These are phyloP conservation scores for Microascus cirrosus DNA, from an alignment of 2,329 filamentous ascomycete species.

Conservation along the genomic window DNA sequence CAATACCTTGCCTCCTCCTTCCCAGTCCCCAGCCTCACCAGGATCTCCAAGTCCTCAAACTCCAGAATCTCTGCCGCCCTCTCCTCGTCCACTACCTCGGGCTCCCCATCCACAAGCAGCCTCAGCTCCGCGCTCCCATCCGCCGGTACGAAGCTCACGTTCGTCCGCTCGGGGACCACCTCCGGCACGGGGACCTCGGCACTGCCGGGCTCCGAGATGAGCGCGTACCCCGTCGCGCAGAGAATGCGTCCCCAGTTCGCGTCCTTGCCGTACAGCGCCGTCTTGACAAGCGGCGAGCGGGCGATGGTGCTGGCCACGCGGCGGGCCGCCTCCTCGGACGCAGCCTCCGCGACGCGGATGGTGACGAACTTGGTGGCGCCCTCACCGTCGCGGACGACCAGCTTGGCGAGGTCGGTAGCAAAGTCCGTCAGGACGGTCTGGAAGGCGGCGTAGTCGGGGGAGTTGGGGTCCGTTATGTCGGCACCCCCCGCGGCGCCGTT, in stretches of 20 bases:
- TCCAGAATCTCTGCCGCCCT: constrained; percentile 69
- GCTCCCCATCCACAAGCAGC: constrained; percentile 68
- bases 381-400: constrained; percentile 92
- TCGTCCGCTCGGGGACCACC: constrained; percentile 59
- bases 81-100: constrained; percentile 65
- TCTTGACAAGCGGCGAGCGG: constrained; percentile 88
- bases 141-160: constrained; percentile 65
- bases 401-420: constrained; percentile 73
- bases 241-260: constrained; percentile 98
- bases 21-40: constrained; percentile 61
- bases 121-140: constrained; percentile 70
- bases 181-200: constrained; percentile 48
- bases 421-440: constrained; percentile 63
- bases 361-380: constrained; percentile 98
- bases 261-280: constrained; percentile 90
- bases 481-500: constrained; percentile 81
- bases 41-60: constrained; percentile 67
- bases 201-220: constrained; percentile 47
- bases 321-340: constrained; percentile 58
- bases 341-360: constrained; percentile 68
- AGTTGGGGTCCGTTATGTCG: constrained; percentile 42
- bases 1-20: constrained; percentile 62
- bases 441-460: constrained; percentile 59
- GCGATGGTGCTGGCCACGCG: constrained; percentile 82
- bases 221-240: constrained; percentile 79